Evolutionary conservation across 345 rosid species (phyloP), one percentile per base, ranked within the genome.

Genomic region (Pugionium dolabratum): DNA sequence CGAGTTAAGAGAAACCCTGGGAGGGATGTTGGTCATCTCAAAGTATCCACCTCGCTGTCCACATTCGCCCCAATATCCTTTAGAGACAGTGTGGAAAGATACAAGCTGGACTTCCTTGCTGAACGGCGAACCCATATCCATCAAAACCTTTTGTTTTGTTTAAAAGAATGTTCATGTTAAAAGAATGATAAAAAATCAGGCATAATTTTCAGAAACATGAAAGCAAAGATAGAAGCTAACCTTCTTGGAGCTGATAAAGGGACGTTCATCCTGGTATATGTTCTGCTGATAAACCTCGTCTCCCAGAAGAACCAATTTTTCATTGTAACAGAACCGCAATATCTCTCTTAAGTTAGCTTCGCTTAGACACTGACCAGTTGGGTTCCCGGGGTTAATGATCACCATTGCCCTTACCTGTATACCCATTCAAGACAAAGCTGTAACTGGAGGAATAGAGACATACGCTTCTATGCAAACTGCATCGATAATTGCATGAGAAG

Each of bases 1-100:
- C 26, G 59, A 26, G 10, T 27, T 7, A 47, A 47, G 59, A 66
- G 78, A 69, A 76, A 94, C 99, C 95, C 74, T 55, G 37, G 96
- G 86, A 74, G 99, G 97, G 46, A 94, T 80, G 81, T 94, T 94
- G 25, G 97, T 90, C 97, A 90, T 90, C 85, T 94, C 97, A 76
- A 94, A 90, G 85, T 94, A 94, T 77, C 99, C 99, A 79, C 99
- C 99, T 18, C 99, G 82, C 79, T 90, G 99, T 72, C 97, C 99
- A 46, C 99, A 94, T 82, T 94, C 99, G 1, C 99, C 97, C 95
- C 95, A 94, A 79, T 88, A 94, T 72, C 99, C 99, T 86, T 94
- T 94, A 43, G 99, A 94, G 43, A 94, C 96, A 0, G 96, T 82
- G 79, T 94, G 99, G 81, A 94, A 94, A 30, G 99, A 94, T 62